Evolutionary conservation across 805 yeast species (phyloP), one percentile per base, ranked within the genome.

Genomic region (Suhomyces emberorum): DNA sequence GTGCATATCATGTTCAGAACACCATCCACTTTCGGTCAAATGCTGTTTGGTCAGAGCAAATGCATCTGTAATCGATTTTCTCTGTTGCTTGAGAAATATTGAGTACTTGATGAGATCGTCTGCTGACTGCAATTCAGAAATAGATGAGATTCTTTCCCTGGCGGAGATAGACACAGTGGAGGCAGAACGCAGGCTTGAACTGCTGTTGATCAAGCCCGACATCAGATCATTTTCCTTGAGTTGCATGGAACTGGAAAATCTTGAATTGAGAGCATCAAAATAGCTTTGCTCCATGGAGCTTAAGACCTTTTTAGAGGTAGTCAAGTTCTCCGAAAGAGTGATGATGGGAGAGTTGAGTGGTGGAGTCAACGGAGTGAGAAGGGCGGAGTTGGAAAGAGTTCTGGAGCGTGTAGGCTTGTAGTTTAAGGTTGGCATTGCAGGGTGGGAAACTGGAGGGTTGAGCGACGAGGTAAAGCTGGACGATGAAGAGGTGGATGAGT

Each of bases 1-100:
- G 39, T 64, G 57, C 44, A 67, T 54, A 48, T 68, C 72, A 41
- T 64, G 61, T 28, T 43, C 49, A 2, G 70, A 64, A 43, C 72
- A 66, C 73, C 73, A 68, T 2, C 73, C 73, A 22, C 64, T 57
- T 30, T 52, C 54, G 19, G 41, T 37, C 35, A 68, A 54, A 34
- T 63, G 54, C 28, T 49, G 44, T 34, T 49, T 59, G 14, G 72
- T 61, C 17, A 51, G 43, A 25, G 54, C 60, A 42, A 54, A 67
- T 3, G 69, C 67, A 11, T 59, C 60, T 23, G 44, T 50, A 8
- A 64, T 57, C 4, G 61, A 50, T 30, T 47, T 49, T 41, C 63
- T 65, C 44, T 65, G 69, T 37, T 57, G 51, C 16, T 45, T 51
- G 37, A 67, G 51, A 42, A 56, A 67, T 10, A 46, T 40, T 43